Percentiles rank a stretch among this genome's conserved stretches.
Evolutionary conservation across 495 filamentous ascomycete genomes (phyloP).

Genomic region (Friedmanniomyces simplex): DNA sequence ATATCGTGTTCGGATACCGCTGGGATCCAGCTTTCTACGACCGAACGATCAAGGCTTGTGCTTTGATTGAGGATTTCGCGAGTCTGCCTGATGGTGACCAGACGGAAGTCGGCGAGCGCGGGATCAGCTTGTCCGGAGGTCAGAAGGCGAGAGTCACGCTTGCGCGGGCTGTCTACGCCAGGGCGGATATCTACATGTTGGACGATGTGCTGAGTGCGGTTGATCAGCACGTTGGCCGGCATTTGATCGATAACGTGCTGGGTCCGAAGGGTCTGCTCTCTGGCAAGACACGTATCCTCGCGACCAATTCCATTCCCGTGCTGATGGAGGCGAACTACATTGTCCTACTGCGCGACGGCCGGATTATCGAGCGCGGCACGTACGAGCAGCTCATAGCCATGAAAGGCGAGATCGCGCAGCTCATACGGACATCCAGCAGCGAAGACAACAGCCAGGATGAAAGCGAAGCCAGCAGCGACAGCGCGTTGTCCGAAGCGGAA

Average conservation of each 20-base stretch:
- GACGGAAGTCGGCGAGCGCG: constrained; percentile 92
- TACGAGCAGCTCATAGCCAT: constrained; percentile 86
- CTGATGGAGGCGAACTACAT: constrained; percentile 81
- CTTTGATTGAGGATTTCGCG: constrained; percentile 81
- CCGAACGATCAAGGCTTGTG: constrained; percentile 85
- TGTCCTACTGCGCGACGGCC: constrained; percentile 68
- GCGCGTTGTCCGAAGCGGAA: constrained; percentile 39
- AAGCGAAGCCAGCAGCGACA: constrained; percentile 43
- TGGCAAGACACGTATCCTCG: constrained; percentile 84
- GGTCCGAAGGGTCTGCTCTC: constrained; percentile 72
- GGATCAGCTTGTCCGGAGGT: constrained; percentile 92
- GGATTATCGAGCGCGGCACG: constrained; percentile 75
- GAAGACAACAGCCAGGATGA: constrained; percentile 39
- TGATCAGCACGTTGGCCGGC: constrained; percentile 92
- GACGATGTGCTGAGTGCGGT: constrained; percentile 94
- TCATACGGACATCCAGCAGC: constrained; percentile 68
- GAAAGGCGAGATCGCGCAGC: constrained; percentile 78
- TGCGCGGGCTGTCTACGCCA: constrained; percentile 89
- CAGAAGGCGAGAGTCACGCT: constrained; percentile 95
- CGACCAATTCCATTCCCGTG: constrained; percentile 92
- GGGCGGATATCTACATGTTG: constrained; percentile 91
- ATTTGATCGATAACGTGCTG: constrained; percentile 88
- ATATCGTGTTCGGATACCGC: constrained; percentile 92
- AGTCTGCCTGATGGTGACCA: constrained; percentile 91
- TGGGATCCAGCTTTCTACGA: constrained; percentile 96